A percentile compares a stretch with the other conserved stretches of the same genome.
Evolutionary conservation across 2,329 filamentous ascomycete genomes (phyloP).

Genomic region (Cladorrhinum sp.): DNA sequence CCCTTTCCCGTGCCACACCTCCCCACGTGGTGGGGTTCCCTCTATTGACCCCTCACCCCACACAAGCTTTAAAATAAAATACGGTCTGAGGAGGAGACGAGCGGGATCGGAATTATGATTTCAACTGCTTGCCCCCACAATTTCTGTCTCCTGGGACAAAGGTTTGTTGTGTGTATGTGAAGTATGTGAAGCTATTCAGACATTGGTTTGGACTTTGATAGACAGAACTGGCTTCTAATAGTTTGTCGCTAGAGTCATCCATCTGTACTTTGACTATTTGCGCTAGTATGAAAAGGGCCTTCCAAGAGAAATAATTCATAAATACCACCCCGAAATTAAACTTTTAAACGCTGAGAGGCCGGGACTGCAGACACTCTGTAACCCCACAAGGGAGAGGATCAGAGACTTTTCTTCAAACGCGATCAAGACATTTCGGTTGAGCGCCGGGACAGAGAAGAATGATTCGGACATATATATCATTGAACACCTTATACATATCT

Average conservation of each 20-base stretch:
- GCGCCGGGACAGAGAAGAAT: background rate
- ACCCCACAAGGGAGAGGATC: background rate
- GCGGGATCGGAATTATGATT: background rate
- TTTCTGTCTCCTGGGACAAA: too few species aligned
- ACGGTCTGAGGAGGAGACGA: background rate
- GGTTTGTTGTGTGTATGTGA: background rate
- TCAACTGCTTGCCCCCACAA: background rate
- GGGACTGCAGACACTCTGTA: too few species aligned
- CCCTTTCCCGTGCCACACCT: background rate
- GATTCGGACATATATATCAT: background rate
- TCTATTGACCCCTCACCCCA: background rate
- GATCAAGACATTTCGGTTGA: background rate
- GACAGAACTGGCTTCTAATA: too few species aligned
- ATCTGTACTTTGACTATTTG: background rate
- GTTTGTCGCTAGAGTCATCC: background rate
- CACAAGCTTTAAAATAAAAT: background rate
- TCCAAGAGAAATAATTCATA: too few species aligned
- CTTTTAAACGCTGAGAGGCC: background rate
- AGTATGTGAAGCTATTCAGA: background rate
- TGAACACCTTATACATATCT: background rate
- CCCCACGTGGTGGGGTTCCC: slow-evolving; percentile 1
- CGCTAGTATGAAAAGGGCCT: background rate
- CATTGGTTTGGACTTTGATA: background rate
- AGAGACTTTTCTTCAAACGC: background rate
- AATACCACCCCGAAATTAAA: background rate